A percentile compares a stretch with the other conserved stretches of the same genome.
Evolutionary conservation across 176 grass and related monocot species (phyloP).

Genomic region (Elymus sibiricus): DNA sequence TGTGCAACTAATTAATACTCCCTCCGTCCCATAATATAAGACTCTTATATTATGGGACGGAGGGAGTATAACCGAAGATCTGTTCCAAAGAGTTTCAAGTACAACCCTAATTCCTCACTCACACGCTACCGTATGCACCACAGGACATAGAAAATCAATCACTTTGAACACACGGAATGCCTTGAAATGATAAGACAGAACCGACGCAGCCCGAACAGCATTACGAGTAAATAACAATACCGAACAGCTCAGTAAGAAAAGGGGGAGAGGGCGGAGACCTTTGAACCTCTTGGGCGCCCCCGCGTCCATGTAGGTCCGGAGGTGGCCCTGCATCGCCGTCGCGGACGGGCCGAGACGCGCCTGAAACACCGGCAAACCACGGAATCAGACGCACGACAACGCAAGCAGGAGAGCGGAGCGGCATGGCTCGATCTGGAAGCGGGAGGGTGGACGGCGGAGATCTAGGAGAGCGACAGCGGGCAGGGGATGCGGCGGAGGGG

Average conservation of each 20-base stretch:
- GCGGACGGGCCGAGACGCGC: constrained; percentile 51
- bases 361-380: constrained; percentile 25
- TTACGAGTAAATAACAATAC: too few species aligned
- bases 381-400: not conserved
- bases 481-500: not conserved
- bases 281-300: constrained; percentile 57
- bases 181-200: not conserved
- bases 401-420: not conserved
- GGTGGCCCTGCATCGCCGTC: constrained; percentile 65
- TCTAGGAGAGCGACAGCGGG: constrained; percentile 14
- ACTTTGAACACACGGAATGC: not conserved
- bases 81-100: not conserved
- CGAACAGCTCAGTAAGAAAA: not conserved
- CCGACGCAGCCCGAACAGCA: too few species aligned
- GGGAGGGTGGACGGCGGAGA: not conserved
- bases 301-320: constrained; percentile 56
- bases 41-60: too few species aligned
- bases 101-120: not conserved
- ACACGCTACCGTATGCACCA: not conserved
- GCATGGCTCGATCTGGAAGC: constrained; percentile 10
- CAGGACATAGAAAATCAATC: not conserved
- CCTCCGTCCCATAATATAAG: too few species aligned
- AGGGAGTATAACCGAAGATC: not conserved
- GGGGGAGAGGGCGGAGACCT: constrained; percentile 33
- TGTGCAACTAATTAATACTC: not conserved